Evolutionary conservation across 352 stramenopile species (phyloP).

Genomic region (Phytophthora quininea): DNA sequence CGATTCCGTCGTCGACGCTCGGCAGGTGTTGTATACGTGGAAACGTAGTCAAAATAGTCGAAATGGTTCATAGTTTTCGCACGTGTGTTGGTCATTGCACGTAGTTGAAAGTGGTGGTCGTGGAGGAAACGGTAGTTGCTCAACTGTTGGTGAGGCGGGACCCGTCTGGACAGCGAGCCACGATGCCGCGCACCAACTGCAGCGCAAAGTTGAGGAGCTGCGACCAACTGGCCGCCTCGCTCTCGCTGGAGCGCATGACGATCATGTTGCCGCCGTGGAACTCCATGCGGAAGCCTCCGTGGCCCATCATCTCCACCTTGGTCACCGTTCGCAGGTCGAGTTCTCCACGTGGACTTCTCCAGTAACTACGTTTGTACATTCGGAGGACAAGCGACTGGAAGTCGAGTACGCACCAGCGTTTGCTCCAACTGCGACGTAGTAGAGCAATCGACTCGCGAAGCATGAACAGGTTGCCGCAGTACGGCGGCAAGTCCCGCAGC

Average conservation of each 20-base stretch:
- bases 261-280: slow-evolving; percentile 49
- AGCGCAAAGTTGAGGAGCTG: slow-evolving; percentile 66
- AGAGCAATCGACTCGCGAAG: slow-evolving; percentile 74
- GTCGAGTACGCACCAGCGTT: slow-evolving; percentile 79
- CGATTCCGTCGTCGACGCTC: slow-evolving; percentile 17
- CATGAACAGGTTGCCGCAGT: slow-evolving; percentile 72
- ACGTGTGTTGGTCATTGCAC: too few species aligned
- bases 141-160: slow-evolving; percentile 33
- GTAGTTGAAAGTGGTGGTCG: too few species aligned
- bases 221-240: slow-evolving; percentile 66
- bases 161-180: slow-evolving; percentile 16
- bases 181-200: slow-evolving; percentile 27
- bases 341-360: slow-evolving; percentile 61
- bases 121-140: not conserved
- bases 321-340: slow-evolving; percentile 60
- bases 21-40: too few species aligned
- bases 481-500: slow-evolving; percentile 58
- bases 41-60: too few species aligned
- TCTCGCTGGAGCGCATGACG: slow-evolving; percentile 56
- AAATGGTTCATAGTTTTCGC: too few species aligned
- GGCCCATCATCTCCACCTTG: slow-evolving; percentile 69
- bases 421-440: slow-evolving; percentile 76
- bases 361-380: slow-evolving; percentile 86
- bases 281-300: slow-evolving; percentile 67
- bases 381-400: slow-evolving; percentile 56